Percentiles rank a stretch among this genome's conserved stretches.
Evolutionary conservation across 768 basidiomycete species (phyloP).

Genomic region (Leccinum olivaceopallidum): DNA sequence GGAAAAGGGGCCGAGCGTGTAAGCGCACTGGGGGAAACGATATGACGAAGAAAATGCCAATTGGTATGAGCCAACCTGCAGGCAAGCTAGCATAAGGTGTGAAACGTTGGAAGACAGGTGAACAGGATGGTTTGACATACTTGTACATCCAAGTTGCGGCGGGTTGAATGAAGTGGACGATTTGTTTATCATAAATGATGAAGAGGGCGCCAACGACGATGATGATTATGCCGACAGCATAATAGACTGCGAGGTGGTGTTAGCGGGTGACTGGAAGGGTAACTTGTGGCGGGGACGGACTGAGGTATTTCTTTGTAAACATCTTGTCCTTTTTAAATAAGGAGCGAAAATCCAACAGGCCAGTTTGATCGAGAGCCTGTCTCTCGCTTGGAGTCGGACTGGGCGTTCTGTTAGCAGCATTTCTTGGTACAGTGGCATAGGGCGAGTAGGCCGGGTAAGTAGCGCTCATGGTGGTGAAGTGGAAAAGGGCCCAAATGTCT

Average conservation of each 20-base stretch:
- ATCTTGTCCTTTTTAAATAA: conserved; percentile 50
- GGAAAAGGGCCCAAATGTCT: neutral
- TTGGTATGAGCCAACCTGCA: conserved; percentile 76
- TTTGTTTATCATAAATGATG: conserved; percentile 62
- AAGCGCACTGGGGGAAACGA: conserved; percentile 77
- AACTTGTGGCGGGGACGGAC: conserved; percentile 38
- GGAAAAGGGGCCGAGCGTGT: neutral
- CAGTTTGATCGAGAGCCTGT: conserved; percentile 40
- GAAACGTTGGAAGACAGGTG: neutral
- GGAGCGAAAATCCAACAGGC: conserved; percentile 47
- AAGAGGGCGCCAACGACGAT: conserved; percentile 53
- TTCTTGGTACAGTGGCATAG: neutral
- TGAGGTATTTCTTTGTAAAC: conserved; percentile 55
- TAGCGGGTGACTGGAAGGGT: neutral
- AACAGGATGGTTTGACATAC: conserved; percentile 26
- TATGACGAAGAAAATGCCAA: conserved; percentile 77
- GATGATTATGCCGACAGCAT: conserved; percentile 48
- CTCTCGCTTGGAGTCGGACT: conserved; percentile 66
- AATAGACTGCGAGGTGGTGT: conserved; percentile 41
- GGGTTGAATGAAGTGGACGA: conserved; percentile 48
- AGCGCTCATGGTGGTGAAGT: neutral
- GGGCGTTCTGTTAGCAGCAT: conserved; percentile 44
- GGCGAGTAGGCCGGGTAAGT: neutral
- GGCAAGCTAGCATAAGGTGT: conserved; percentile 38
- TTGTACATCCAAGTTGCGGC: conserved; percentile 46